phyloP scores from a whole-genome alignment of 441 rosid genomes.

The Aquilaria agallochum region DNA sequence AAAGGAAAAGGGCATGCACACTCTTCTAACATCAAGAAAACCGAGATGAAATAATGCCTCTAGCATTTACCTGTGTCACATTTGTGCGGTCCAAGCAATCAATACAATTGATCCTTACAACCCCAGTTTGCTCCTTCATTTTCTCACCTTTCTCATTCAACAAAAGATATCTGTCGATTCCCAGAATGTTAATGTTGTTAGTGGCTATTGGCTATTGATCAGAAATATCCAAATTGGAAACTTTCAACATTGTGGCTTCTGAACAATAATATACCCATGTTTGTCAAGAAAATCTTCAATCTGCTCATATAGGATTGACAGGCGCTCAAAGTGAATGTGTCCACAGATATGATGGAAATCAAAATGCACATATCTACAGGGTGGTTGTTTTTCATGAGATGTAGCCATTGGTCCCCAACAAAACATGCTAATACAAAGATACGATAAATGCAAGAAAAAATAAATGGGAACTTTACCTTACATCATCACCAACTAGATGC shows the following conservation, averaged over 20 bases:
- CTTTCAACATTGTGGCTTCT: too few species aligned
- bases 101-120: conserved; percentile 93
- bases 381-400: conserved; percentile 18
- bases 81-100: conserved; percentile 99
- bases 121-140: conserved; percentile 91
- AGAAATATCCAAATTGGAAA: not conserved
- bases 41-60: not conserved
- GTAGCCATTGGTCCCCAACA: not conserved
- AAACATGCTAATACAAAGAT: conserved; percentile 1
- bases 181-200: conserved; percentile 8
- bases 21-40: not conserved
- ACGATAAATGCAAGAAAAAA: conserved; percentile 13
- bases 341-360: conserved; percentile 94
- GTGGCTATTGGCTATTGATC: not conserved
- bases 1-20: too few species aligned
- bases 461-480: conserved; percentile 62
- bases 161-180: conserved; percentile 64
- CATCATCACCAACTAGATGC: conserved; percentile 63
- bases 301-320: conserved; percentile 88
- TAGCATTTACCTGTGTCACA: conserved; percentile 80
- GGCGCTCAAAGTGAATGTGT: conserved; percentile 95
- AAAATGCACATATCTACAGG: conserved; percentile 89
- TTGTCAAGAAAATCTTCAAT: conserved; percentile 81
- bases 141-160: conserved; percentile 91
- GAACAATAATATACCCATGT: conserved; percentile 53